Evolutionary conservation across 805 yeast species (phyloP), one percentile per base, ranked within the genome.

Genomic region (Kuraishia cidri): DNA sequence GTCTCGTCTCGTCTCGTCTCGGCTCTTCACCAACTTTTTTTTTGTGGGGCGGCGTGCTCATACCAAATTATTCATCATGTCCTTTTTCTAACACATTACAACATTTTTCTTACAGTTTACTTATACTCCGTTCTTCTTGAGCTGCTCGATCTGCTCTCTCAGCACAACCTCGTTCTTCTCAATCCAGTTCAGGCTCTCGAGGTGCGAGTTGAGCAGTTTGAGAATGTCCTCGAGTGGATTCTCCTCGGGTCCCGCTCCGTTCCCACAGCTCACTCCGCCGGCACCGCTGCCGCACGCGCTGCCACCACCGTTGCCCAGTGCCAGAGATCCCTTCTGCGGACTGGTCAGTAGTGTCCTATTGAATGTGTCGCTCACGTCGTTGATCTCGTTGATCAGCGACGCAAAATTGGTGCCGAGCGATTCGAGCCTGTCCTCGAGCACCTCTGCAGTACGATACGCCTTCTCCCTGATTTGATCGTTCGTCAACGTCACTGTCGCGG

Each of bases 381-480:
- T 87, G 37, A 87, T 81, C 54, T 87, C 95, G 16, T 72, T 69
- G 29, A 87, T 83, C 48, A 87, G 64, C 0, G 87, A 70, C 2
- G 83, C 60, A 45, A 87, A 69, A 50, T 85, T 87, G 22, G 73
- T 66, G 6, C 94, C 94, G 49, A 92, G 64, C 9, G 71, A 60
- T 43, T 81, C 94, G 39, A 92, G 60, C 48, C 81, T 83, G 44
- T 79, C 87, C 51, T 85, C 94, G 40, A 92, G 62, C 26, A 75
- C 64, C 49, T 87, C 94, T 0, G 97, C 97, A 21, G 87, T 72
- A 40, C 72, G 76, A 54, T 90, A 92, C 1, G 95, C 94, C 43
- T 81, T 81, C 50, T 81, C 90, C 51, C 98, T 76, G 50, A 86
- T 83, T 52, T 81, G 83, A 51, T 90, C 97, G 33, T 83, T 75